These are phyloP conservation scores for Xanthoconium stramineum DNA, from an alignment of 768 basidiomycete genomes.

Conservation along the genomic window DNA sequence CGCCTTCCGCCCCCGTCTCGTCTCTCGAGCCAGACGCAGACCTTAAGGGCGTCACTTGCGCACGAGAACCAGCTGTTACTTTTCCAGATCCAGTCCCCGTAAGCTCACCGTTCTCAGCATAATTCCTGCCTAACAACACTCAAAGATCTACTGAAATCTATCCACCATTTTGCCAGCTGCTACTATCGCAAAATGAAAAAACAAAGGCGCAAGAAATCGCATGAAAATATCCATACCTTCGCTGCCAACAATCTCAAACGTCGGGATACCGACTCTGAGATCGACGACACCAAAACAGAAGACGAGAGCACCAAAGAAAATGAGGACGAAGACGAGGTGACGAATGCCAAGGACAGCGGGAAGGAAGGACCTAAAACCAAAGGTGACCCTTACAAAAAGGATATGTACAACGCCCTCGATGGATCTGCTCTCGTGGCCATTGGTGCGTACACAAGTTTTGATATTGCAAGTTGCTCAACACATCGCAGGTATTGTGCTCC, in stretches of 20 bases:
- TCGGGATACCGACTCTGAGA: constrained; percentile 3
- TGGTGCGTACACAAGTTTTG: constrained; percentile 39
- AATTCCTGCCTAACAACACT: constrained; percentile 17
- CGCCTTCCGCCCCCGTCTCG: constrained; percentile 16
- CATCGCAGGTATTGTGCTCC: constrained; percentile 60
- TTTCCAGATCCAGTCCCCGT: constrained; percentile 51
- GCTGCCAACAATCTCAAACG: constrained; percentile 5
- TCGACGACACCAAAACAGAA: constrained; percentile 12
- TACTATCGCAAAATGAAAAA: constrained; percentile 59
- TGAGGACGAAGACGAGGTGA: constrained; percentile 12
- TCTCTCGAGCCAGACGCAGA: constrained; percentile 9
- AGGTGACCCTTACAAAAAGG: constrained; percentile 27
- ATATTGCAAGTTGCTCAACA: background rate
- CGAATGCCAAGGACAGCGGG: constrained; percentile 5
- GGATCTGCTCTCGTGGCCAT: constrained; percentile 72
- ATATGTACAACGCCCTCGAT: constrained; percentile 76
- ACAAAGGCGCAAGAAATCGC: constrained; percentile 18
- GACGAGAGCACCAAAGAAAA: constrained; percentile 15
- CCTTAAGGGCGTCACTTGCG: background rate
- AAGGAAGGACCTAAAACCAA: constrained; percentile 4
- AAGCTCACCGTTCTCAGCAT: constrained; percentile 15
- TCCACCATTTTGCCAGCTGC: constrained; percentile 48
- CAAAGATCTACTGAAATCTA: constrained; percentile 51
- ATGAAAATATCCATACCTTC: constrained; percentile 23
- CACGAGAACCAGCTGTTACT: constrained; percentile 10